These are phyloP conservation scores for Ceratobasidium papillatum DNA, from an alignment of 1,284 basidiomycete genomes.

Conservation along the genomic window DNA sequence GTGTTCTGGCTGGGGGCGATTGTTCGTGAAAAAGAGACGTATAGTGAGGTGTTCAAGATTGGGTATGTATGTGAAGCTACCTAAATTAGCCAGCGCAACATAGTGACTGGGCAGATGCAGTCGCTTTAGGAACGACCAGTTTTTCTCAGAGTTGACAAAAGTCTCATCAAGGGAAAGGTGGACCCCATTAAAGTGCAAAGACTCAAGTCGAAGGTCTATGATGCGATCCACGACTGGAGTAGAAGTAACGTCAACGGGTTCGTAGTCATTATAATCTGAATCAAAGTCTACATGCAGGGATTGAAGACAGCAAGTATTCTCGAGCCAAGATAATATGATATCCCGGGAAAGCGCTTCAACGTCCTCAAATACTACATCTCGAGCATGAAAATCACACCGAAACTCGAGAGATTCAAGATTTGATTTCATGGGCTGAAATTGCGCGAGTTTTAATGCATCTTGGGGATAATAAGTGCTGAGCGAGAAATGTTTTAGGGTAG, in stretches of 20 bases:
- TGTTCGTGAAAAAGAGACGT: neutral
- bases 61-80: neutral
- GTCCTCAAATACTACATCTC: neutral
- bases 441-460: neutral
- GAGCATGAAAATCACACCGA: neutral
- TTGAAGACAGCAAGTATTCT: neutral
- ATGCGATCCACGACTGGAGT: neutral
- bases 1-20: neutral
- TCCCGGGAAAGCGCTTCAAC: neutral
- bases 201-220: neutral
- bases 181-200: neutral
- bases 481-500: neutral
- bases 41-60: neutral
- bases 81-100: neutral
- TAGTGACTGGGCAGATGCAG: neutral
- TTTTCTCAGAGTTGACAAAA: neutral
- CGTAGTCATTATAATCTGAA: conserved; percentile 3
- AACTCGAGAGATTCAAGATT: neutral
- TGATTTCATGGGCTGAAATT: neutral
- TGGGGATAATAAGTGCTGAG: neutral
- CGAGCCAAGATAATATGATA: neutral
- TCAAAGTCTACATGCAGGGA: neutral
- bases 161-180: neutral
- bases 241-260: neutral
- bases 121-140: conserved; percentile 2